Conservation (phyloP, 495 filamentous ascomycete genomes). For the Paragyromitra xinjiangensis region DNA sequence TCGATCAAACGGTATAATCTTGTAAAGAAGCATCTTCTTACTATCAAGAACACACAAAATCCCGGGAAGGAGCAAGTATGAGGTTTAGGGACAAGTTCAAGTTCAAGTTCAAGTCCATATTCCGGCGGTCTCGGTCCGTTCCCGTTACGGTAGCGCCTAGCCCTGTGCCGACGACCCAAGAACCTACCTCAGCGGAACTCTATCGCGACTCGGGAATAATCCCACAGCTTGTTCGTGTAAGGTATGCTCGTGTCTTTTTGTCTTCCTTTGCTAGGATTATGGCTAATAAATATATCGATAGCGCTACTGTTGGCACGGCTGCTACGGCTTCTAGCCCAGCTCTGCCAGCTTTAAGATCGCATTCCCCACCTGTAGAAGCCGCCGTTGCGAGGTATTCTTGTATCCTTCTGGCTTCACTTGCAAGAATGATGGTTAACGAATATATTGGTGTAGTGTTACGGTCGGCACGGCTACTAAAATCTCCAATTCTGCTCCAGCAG, state of each 20-base stretch:
- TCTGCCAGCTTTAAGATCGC: not conserved
- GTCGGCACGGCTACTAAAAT: not conserved
- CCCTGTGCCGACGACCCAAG: not conserved
- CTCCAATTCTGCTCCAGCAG: not conserved
- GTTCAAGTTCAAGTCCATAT: not conserved
- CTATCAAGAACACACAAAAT: not conserved
- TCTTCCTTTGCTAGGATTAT: not conserved
- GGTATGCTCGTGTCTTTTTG: not conserved
- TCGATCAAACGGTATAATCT: not conserved
- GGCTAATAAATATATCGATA: not conserved
- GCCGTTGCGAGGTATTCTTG: no score
- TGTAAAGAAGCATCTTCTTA: not conserved
- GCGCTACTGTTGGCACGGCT: not conserved
- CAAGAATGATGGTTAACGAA: not conserved
- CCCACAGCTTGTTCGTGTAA: not conserved
- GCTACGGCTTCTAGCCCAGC: not conserved
- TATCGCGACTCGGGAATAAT: not conserved
- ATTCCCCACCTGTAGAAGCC: not conserved
- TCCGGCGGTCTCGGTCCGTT: not conserved
- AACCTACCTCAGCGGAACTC: no score
- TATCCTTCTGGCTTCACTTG: no score
- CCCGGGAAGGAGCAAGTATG: not conserved
- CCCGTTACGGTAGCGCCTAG: not conserved
- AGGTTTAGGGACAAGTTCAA: not conserved
- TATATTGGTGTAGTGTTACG: not conserved